These are phyloP conservation scores for Penicillium tannophilum DNA, from an alignment of 495 filamentous ascomycete genomes.

Conservation along the genomic window DNA sequence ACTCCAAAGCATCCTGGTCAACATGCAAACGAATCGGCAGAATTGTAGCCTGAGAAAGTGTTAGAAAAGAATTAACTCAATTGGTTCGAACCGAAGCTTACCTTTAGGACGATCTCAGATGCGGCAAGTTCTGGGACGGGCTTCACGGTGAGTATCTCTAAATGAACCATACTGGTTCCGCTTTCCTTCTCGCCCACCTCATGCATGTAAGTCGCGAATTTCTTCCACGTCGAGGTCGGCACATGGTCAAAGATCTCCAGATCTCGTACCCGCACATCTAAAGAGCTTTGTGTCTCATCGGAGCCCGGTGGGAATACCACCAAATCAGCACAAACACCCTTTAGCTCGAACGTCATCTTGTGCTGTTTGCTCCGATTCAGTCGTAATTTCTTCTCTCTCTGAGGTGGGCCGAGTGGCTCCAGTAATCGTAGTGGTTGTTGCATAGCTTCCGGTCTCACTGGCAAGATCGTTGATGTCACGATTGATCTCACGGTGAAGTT, in stretches of 20 bases:
- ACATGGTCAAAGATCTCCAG: conserved; percentile 93
- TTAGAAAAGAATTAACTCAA: not conserved
- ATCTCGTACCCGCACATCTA: conserved; percentile 80
- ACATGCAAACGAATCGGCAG: conserved; percentile 91
- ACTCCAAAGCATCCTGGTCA: conserved; percentile 97
- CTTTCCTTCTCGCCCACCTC: conserved; percentile 84
- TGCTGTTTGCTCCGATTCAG: conserved; percentile 85
- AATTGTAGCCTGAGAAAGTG: conserved; percentile 60
- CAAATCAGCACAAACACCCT: conserved; percentile 81
- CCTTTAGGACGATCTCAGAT: conserved; percentile 86
- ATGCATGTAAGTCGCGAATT: conserved; percentile 91
- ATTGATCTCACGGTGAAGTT: conserved; percentile 82
- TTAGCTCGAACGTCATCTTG: conserved; percentile 94
- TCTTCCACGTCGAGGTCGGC: conserved; percentile 96
- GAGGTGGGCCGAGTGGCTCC: conserved; percentile 55
- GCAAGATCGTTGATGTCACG: conserved; percentile 80
- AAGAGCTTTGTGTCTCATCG: conserved; percentile 80
- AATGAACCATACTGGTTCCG: conserved; percentile 82
- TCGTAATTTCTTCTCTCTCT: conserved; percentile 61
- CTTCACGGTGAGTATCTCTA: conserved; percentile 84
- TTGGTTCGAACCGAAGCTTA: conserved; percentile 26
- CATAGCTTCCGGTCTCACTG: conserved; percentile 87
- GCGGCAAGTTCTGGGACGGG: conserved; percentile 82
- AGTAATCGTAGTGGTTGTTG: conserved; percentile 67
- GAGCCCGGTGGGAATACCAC: conserved; percentile 77